Conservation (phyloP, 1,139 yeast species). For the Zygosaccharomyces sapae region DNA sequence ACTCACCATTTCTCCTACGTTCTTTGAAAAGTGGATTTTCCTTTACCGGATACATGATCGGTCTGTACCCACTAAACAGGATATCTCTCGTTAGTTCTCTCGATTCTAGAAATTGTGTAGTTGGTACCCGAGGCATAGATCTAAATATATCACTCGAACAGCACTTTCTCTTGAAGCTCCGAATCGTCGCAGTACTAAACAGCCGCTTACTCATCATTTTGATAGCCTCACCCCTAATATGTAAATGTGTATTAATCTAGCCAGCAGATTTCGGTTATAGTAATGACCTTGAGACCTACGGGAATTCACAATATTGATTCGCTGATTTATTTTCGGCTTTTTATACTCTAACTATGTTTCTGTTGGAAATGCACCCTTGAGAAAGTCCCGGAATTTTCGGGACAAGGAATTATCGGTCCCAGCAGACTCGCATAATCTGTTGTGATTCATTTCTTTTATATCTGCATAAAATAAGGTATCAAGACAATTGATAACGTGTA, state of each 20-base stretch:
- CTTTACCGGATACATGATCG: slow-evolving; percentile 32
- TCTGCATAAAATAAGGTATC: no score
- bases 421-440: background rate
- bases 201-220: slow-evolving; percentile 10
- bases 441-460: no score
- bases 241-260: no score
- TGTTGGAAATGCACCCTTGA: slow-evolving; percentile 6
- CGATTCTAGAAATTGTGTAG: slow-evolving; percentile 31
- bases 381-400: slow-evolving; percentile 5
- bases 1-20: slow-evolving; percentile 10
- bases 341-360: slow-evolving; percentile 3
- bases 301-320: no score
- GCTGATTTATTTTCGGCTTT: background rate
- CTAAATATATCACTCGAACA: slow-evolving; percentile 20
- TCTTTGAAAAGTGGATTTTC: slow-evolving; percentile 33
- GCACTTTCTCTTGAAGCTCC: slow-evolving; percentile 7
- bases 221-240: no score
- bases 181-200: slow-evolving; percentile 11
- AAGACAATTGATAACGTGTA: no score
- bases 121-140: slow-evolving; percentile 33
- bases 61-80: slow-evolving; percentile 34
- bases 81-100: slow-evolving; percentile 30
- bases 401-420: slow-evolving; percentile 5
- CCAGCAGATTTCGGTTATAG: no score
- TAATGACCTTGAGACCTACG: no score